phyloP scores from a whole-genome alignment of 2,329 filamentous ascomycete species.

The Curvularia sp. region DNA sequence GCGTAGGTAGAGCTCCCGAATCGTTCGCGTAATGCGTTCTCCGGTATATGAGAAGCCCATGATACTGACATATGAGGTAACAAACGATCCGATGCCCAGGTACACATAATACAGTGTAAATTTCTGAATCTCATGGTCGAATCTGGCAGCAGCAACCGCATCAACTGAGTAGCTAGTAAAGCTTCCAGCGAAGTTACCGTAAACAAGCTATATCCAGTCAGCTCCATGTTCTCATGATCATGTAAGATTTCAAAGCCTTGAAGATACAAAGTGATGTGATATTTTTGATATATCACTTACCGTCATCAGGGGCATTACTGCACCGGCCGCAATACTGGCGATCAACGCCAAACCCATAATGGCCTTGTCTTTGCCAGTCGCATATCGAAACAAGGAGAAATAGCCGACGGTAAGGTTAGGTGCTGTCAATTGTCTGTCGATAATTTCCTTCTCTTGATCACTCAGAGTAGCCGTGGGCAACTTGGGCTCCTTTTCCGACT shows the following conservation, averaged over 20 bases:
- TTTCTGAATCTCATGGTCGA: constrained; percentile 40
- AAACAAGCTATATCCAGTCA: constrained; percentile 41
- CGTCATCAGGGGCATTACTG: constrained; percentile 78
- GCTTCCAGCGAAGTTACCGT: constrained; percentile 50
- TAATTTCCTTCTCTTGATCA: constrained; percentile 46
- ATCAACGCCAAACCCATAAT: constrained; percentile 63
- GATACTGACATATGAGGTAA: constrained; percentile 78
- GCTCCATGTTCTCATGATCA: background rate
- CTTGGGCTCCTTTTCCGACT: constrained; percentile 30
- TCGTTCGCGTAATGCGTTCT: constrained; percentile 57
- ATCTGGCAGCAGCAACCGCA: constrained; percentile 33
- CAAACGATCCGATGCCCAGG: constrained; percentile 54
- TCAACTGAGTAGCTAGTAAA: constrained; percentile 49
- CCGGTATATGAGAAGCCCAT: constrained; percentile 81
- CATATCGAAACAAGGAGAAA: constrained; percentile 57
- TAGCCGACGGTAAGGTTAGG: constrained; percentile 55
- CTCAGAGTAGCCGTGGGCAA: constrained; percentile 36
- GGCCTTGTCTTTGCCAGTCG: constrained; percentile 50
- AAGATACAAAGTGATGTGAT: too few relatives aligned
- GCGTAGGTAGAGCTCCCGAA: constrained; percentile 70
- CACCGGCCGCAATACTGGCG: constrained; percentile 74
- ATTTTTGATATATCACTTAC: constrained; percentile 24
- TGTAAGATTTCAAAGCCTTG: background rate
- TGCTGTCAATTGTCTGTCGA: constrained; percentile 52
- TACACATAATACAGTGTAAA: constrained; percentile 52